Conservation (phyloP, 192 early-diverging fungal genomes). For the Geranomyces michiganensis region DNA sequence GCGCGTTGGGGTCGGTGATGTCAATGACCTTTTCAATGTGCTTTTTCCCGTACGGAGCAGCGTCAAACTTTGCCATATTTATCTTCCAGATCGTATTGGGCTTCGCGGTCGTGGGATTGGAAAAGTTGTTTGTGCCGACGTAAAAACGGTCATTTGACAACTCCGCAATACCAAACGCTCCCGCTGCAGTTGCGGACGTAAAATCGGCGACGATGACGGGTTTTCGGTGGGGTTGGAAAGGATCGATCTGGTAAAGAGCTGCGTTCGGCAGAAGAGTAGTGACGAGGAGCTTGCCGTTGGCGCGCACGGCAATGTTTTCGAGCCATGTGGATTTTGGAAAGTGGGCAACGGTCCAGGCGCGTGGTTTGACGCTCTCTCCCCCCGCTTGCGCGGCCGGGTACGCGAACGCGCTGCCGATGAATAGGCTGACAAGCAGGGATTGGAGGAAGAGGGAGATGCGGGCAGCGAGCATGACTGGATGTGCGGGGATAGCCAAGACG, state of each 20-base stretch:
- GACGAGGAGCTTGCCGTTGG: neutral
- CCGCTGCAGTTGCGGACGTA: too few species aligned
- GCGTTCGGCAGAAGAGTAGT: neutral
- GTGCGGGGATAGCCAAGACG: too few species aligned
- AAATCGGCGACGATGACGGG: neutral
- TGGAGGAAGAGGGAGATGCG: too few species aligned
- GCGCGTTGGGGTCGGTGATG: neutral
- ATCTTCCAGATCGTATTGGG: neutral
- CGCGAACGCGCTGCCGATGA: neutral
- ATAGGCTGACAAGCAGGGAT: neutral
- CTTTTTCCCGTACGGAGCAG: neutral
- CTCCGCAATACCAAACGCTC: too few species aligned
- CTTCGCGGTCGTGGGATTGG: neutral
- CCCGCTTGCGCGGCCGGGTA: neutral
- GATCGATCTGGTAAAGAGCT: neutral
- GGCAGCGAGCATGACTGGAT: too few species aligned
- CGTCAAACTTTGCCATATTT: slow-evolving; percentile 3
- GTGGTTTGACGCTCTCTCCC: too few species aligned
- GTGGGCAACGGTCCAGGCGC: neutral
- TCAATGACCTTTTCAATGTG: neutral
- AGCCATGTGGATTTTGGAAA: neutral
- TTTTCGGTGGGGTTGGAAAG: neutral
- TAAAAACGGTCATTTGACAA: too few species aligned
- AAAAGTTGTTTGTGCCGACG: neutral
- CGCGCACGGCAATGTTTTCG: slow-evolving; percentile 2